Evolutionary conservation across 345 rosid genomes (phyloP), one percentile per base, ranked within the genome.

Genomic region (Populus pruinosa): DNA sequence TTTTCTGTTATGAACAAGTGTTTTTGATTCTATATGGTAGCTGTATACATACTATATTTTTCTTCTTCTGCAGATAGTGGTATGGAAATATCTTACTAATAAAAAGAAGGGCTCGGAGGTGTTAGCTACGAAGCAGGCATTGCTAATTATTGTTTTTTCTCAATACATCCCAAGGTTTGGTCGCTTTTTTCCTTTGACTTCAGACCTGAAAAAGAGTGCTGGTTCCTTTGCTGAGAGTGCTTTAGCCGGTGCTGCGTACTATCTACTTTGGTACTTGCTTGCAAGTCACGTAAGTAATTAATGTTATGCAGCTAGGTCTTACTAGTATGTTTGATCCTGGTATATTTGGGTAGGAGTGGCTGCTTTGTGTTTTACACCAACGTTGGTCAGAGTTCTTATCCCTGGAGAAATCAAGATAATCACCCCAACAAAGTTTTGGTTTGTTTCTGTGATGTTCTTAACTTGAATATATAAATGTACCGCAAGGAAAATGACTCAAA

Each of bases 181-280:
- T 67, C 94, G 97, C 38, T 83, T 92, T 84, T 63, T 92, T 61
- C 98, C 96, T 41, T 79, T 92, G 75, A 91, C 86, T 68, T 94
- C 98, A 44, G 97, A 92, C 71, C 87, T 94, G 67, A 92, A 94
- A 77, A 94, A 91, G 87, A 83, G 92, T 18, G 93, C 94, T 0
- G 98, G 97, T 49, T 94, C 83, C 61, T 92, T 94, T 38, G 98
- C 94, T 55, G 97, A 94, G 55, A 88, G 96, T 36, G 97, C 94
- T 66, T 87, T 89, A 91, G 87, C 88, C 56, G 96, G 96, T 72
- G 97, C 96, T 31, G 96, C 96, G 8, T 92, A 94, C 82, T 94
- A 94, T 76, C 85, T 94, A 63, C 92, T 94, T 6, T 94, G 98
- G 96, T 94, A 92, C 86, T 55, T 94, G 87, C 92, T 92, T 72